These are phyloP conservation scores for Bipolaris victoriae DNA, from an alignment of 2,329 filamentous ascomycete genomes.

Conservation along the genomic window DNA sequence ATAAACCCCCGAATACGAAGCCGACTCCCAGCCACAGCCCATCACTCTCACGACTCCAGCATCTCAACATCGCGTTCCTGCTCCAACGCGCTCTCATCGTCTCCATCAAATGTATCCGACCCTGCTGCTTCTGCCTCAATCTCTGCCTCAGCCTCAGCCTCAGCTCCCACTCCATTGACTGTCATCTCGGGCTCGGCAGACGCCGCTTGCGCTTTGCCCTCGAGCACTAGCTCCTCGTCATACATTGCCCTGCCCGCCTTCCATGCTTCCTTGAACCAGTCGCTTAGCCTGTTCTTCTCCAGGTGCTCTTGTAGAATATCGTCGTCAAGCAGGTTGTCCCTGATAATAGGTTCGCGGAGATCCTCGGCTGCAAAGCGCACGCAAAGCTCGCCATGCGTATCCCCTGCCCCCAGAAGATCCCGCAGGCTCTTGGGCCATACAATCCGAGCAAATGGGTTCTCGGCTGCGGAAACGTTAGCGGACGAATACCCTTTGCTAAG, in stretches of 20 bases:
- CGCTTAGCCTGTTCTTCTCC: conserved; percentile 70
- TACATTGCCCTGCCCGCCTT: conserved; percentile 46
- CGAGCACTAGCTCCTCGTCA: conserved; percentile 29
- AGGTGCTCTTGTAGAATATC: conserved; percentile 68
- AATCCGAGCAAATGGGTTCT: conserved; percentile 19
- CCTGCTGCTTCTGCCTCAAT: neutral
- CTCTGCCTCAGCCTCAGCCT: conserved; percentile 5
- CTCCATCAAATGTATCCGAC: conserved; percentile 33
- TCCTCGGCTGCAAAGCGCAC: conserved; percentile 59
- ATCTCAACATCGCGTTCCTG: conserved; percentile 41
- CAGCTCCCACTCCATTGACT: neutral
- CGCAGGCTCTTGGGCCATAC: conserved; percentile 29
- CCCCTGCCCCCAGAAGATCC: conserved; percentile 52
- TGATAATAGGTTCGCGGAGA: conserved; percentile 69
- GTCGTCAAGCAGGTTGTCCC: conserved; percentile 77
- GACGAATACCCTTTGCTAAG: neutral
- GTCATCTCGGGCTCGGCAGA: neutral
- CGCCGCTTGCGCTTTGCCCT: conserved; percentile 5
- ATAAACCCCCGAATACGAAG: conserved; percentile 20
- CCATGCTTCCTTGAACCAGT: conserved; percentile 65
- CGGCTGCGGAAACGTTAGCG: conserved; percentile 22
- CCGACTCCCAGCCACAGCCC: conserved; percentile 2
- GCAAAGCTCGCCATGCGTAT: conserved; percentile 65
- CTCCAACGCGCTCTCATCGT: conserved; percentile 27
- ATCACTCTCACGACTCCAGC: conserved; percentile 31